Evolutionary conservation across 441 rosid species (phyloP), one percentile per base, ranked within the genome.

Genomic region (Eugenia klotzschiana): DNA sequence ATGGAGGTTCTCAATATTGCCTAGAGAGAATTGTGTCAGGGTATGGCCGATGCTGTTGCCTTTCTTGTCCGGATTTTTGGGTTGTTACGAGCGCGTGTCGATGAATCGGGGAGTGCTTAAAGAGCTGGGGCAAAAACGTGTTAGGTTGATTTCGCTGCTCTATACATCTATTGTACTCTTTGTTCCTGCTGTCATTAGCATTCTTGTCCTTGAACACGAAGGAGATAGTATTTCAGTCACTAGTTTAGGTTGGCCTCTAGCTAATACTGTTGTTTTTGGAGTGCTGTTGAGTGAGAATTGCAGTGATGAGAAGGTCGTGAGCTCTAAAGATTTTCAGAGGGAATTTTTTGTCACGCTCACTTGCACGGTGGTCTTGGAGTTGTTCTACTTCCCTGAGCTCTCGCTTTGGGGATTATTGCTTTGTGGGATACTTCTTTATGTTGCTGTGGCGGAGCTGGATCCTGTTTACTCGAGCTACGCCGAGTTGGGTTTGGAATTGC

Each of bases 41-140:
- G 41, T 94, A 23, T 92, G 94, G 99, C 94, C 98, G 15, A 88
- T 94, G 98, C 79, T 95, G 87, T 89, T 96, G 85, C 99, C 98
- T 0, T 96, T 94, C 87, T 87, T 92, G 5, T 93, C 95, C 79
- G 99, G 99, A 25, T 93, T 96, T 50, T 87, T 96, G 86, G 96
- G 96, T 41, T 96, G 92, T 84, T 96, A 94, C 54, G 99, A 95
- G 89, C 90, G 92, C 82, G 89, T 91, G 72, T 91, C 95, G 0
- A 87, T 91, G 97, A 90, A 94, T 72, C 90, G 90, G 93, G 89
- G 89, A 14, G 84, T 93, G 10, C 87, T 93, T 83, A 88, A 88
- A 81, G 93, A 92, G 79, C 84, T 96, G 81, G 98, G 92, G 85
- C 91, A 80, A 33, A 95, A 91, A 87, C 88, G 93, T 84, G 90